phyloP scores from a whole-genome alignment of 2,329 filamentous ascomycete genomes.

The Neopestalotiopsis clavispora region DNA sequence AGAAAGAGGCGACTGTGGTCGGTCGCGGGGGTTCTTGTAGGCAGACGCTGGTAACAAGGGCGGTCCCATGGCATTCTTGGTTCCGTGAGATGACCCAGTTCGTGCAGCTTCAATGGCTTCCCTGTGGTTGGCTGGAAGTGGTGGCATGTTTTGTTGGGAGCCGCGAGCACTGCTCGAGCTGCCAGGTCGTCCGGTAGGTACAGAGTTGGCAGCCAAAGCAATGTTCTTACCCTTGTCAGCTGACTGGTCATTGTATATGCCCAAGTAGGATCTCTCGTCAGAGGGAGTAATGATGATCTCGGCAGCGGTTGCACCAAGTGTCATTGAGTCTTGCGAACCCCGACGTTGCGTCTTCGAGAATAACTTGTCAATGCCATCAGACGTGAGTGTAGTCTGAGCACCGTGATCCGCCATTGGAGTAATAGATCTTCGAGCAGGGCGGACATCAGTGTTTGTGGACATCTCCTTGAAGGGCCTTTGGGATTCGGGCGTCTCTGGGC shows the following conservation, averaged over 20 bases:
- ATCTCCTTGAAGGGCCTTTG: constrained; percentile 66
- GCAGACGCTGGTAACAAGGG: constrained; percentile 84
- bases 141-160: constrained; percentile 59
- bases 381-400: constrained; percentile 84
- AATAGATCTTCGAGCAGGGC: constrained; percentile 43
- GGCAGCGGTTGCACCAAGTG: constrained; percentile 21
- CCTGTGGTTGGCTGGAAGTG: constrained; percentile 81
- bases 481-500: constrained; percentile 57
- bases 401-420: constrained; percentile 68
- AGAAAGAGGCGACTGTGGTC: constrained; percentile 48
- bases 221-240: constrained; percentile 49
- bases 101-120: constrained; percentile 83
- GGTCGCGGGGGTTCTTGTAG: constrained; percentile 49
- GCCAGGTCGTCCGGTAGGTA: constrained; percentile 60
- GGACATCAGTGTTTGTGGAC: constrained; percentile 59
- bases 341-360: constrained; percentile 57
- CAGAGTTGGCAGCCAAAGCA: constrained; percentile 42
- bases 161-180: constrained; percentile 72
- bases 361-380: constrained; percentile 79
- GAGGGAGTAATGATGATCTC: constrained; percentile 31
- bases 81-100: constrained; percentile 55
- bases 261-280: constrained; percentile 38
- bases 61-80: constrained; percentile 73
- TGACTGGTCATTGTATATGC: constrained; percentile 50
- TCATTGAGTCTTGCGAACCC: constrained; percentile 30